Conservation (phyloP, 768 basidiomycete species). For the Lyophyllum semitale region DNA sequence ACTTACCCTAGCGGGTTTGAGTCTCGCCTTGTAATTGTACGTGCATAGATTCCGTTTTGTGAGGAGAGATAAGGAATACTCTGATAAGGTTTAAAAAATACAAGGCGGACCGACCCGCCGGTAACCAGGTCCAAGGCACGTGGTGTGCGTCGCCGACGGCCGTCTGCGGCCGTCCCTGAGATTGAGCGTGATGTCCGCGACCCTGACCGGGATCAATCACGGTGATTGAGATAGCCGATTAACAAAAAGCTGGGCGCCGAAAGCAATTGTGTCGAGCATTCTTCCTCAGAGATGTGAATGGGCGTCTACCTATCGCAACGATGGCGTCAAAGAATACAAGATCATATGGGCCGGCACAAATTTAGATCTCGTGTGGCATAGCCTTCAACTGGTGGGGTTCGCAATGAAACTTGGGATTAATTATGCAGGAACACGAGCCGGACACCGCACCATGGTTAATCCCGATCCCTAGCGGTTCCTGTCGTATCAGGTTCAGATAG, state of each 20-base stretch:
- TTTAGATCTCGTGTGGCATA: neutral
- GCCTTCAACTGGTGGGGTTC: neutral
- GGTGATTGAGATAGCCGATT: neutral
- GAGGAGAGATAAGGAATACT: no score
- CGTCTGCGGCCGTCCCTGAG: neutral
- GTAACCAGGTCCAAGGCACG: neutral
- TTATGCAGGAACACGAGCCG: neutral
- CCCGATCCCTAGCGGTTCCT: constrained; percentile 1
- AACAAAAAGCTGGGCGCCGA: neutral
- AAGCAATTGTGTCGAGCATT: neutral
- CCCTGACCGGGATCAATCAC: neutral
- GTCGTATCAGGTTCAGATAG: neutral
- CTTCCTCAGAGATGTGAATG: neutral
- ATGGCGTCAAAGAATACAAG: neutral
- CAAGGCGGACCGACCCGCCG: neutral
- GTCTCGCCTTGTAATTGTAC: no score
- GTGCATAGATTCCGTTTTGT: neutral
- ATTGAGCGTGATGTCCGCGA: neutral
- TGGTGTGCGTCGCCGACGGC: no score
- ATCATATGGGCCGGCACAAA: neutral
- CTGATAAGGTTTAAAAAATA: neutral
- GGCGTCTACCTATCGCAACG: neutral
- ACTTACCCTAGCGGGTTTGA: no score
- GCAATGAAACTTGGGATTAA: neutral
- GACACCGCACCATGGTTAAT: neutral